A percentile compares a stretch with the other conserved stretches of the same genome.
Conservation (phyloP, 192 early-diverging fungal genomes). For the Anaeromyces robustus region DNA sequence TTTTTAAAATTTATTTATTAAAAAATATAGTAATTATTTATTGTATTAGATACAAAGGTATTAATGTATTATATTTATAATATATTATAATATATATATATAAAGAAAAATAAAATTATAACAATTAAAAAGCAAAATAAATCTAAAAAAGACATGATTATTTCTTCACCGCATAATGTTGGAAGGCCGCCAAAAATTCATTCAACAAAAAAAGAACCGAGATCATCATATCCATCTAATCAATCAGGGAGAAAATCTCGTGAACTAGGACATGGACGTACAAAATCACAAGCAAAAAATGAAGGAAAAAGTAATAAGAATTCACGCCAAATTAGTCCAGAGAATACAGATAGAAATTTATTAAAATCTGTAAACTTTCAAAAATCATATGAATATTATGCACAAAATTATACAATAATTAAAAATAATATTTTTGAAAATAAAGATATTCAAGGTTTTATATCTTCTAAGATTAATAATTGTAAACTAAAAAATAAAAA, state of each 20-base stretch:
- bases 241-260: neutral
- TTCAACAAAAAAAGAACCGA: constrained; percentile 1
- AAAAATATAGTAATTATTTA: too few relatives aligned
- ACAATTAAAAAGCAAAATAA: constrained; percentile 10
- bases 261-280: neutral
- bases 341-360: constrained; percentile 17
- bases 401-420: neutral
- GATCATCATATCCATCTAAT: neutral
- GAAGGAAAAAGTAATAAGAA: neutral
- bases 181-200: constrained; percentile 6
- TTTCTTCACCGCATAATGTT: constrained; percentile 1
- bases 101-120: neutral
- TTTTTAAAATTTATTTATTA: too few relatives aligned
- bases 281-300: neutral
- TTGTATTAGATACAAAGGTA: too few relatives aligned
- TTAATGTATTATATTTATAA: too few relatives aligned
- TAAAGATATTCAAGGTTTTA: neutral
- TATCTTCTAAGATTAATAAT: neutral
- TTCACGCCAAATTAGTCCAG: constrained; percentile 8
- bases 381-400: neutral
- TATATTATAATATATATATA: too few relatives aligned
- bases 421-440: neutral
- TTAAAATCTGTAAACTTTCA: constrained; percentile 14
- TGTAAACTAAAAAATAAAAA: neutral
- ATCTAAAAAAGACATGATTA: neutral